Evolutionary conservation across 306 rosid genomes (phyloP).

Genomic region (Castanea sativa): DNA sequence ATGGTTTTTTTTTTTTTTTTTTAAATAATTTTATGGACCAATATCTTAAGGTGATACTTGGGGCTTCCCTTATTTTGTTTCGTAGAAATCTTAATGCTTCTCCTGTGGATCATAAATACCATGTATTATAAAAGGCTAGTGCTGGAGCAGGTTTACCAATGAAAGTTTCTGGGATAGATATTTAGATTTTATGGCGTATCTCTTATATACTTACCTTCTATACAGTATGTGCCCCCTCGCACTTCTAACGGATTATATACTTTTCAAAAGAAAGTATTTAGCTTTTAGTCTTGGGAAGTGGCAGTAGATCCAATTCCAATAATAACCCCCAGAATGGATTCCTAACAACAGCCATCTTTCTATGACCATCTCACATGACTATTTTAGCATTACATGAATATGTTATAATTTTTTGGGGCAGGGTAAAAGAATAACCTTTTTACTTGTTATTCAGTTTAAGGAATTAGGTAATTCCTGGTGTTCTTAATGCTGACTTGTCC

Average conservation of each 20-base stretch:
- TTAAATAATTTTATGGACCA: background rate
- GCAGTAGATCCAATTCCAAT: background rate
- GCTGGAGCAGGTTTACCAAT: background rate
- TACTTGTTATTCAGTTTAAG: background rate
- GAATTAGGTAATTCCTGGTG: background rate
- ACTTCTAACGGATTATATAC: no score
- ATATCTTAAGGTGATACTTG: background rate
- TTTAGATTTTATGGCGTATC: background rate
- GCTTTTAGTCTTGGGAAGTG: background rate
- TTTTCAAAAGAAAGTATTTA: no score
- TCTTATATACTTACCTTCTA: no score
- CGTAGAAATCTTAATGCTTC: background rate
- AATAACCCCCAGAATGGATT: background rate
- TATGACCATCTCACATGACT: background rate
- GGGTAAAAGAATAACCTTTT: constrained; percentile 1
- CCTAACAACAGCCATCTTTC: background rate
- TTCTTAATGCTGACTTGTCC: constrained; percentile 3
- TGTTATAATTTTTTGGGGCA: background rate
- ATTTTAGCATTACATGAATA: background rate
- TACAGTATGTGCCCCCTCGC: no score
- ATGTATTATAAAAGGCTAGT: background rate
- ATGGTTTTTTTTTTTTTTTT: background rate
- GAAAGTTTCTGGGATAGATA: background rate
- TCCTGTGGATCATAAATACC: background rate
- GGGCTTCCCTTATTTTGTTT: background rate